Evolutionary conservation across 306 rosid species (phyloP).

Genomic region (Casuarina glauca): DNA sequence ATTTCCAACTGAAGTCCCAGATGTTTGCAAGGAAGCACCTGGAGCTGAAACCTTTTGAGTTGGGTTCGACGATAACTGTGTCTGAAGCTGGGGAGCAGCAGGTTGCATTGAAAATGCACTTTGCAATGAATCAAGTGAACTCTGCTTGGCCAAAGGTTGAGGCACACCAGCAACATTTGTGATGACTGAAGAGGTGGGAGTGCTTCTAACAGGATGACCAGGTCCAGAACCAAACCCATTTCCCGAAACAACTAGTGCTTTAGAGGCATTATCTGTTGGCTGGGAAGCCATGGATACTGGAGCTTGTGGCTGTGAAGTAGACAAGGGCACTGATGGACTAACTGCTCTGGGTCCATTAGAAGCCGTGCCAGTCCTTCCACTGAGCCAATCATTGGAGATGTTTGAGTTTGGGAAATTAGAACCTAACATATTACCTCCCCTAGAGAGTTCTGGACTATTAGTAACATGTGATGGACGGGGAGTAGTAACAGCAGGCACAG

Average conservation of each 20-base stretch:
- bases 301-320: constrained; percentile 36
- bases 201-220: constrained; percentile 43
- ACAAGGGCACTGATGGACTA: constrained; percentile 45
- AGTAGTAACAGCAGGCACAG: constrained; percentile 42
- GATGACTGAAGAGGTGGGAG: constrained; percentile 47
- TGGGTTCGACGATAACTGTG: constrained; percentile 50
- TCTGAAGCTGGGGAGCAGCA: constrained; percentile 48
- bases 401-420: constrained; percentile 50
- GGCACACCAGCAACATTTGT: constrained; percentile 59
- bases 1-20: constrained; percentile 61
- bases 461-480: constrained; percentile 56
- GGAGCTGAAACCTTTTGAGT: constrained; percentile 56
- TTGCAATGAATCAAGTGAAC: constrained; percentile 66
- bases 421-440: constrained; percentile 41
- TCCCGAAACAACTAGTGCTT: constrained; percentile 58
- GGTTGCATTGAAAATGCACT: constrained; percentile 58
- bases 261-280: constrained; percentile 47
- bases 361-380: constrained; percentile 50
- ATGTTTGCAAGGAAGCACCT: constrained; percentile 50
- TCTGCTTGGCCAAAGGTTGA: constrained; percentile 52
- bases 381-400: constrained; percentile 62
- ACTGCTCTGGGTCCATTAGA: constrained; percentile 64
- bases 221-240: constrained; percentile 67
- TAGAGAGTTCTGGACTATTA: constrained; percentile 40
- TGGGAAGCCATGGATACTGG: constrained; percentile 51